Percentiles rank a stretch among this genome's conserved stretches.
phyloP scores from a whole-genome alignment of 108 stramenopile genomes.

The Fistulifera solaris region DNA sequence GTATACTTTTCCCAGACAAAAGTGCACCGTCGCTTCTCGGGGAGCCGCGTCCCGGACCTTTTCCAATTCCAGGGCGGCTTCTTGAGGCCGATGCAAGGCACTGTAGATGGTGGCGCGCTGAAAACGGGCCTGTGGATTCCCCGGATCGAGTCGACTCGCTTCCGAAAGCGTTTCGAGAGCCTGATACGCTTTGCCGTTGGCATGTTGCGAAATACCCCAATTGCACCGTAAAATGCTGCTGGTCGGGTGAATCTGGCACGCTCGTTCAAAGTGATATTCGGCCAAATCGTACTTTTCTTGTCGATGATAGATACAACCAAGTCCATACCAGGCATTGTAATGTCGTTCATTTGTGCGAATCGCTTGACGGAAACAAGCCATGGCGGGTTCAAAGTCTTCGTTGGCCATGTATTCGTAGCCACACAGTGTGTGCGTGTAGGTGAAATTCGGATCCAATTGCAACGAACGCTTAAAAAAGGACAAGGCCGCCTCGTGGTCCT shows the following conservation, averaged over 20 bases:
- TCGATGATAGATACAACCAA: constrained; percentile 94
- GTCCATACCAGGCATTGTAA: constrained; percentile 92
- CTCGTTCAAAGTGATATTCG: constrained; percentile 91
- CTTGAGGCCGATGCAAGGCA: constrained; percentile 75
- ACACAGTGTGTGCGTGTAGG: constrained; percentile 92
- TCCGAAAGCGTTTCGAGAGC: constrained; percentile 83
- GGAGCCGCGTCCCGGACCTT: constrained; percentile 89
- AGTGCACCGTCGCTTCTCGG: constrained; percentile 88
- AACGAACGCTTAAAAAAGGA: constrained; percentile 89
- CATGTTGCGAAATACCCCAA: constrained; percentile 90
- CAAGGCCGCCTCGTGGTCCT: constrained; percentile 94
- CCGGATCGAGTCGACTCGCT: constrained; percentile 77
- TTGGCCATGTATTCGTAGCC: constrained; percentile 96
- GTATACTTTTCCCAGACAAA: constrained; percentile 90
- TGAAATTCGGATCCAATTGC: constrained; percentile 83
- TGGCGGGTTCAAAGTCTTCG: constrained; percentile 95
- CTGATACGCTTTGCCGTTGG: constrained; percentile 79
- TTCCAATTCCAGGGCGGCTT: constrained; percentile 82
- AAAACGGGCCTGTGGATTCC: constrained; percentile 93
- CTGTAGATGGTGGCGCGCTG: constrained; percentile 90
- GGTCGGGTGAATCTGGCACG: constrained; percentile 80
- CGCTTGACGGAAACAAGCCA: constrained; percentile 84
- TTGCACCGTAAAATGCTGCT: constrained; percentile 88
- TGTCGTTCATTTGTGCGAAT: constrained; percentile 81
- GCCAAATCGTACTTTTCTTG: constrained; percentile 95